A percentile compares a stretch with the other conserved stretches of the same genome.
Conservation (phyloP, 2,329 filamentous ascomycete genomes). For the Trichoderma brevicompactum region DNA sequence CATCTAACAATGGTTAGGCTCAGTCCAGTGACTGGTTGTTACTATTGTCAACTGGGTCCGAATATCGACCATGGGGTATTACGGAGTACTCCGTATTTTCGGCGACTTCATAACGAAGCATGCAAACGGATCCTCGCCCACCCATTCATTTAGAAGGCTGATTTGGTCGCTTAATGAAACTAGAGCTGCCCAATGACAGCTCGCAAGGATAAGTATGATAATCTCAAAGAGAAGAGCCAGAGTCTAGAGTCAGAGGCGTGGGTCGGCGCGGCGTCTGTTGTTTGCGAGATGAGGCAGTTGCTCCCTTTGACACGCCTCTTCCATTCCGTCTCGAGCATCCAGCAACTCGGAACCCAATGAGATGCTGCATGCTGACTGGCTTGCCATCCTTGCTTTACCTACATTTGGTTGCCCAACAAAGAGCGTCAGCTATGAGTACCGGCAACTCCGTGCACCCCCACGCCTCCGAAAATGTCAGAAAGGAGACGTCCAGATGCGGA, state of each 20-base stretch:
- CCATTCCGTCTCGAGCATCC: background rate
- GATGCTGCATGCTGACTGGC: slow-evolving; percentile 13
- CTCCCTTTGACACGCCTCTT: background rate
- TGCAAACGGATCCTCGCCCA: slow-evolving; percentile 14
- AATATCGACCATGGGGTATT: slow-evolving; percentile 6
- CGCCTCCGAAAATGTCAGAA: slow-evolving; percentile 15
- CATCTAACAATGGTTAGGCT: slow-evolving; percentile 27
- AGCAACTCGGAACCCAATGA: slow-evolving; percentile 12
- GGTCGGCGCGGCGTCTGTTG: background rate
- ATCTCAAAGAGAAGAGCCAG: background rate
- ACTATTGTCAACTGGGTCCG: slow-evolving; percentile 29
- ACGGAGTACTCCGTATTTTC: slow-evolving; percentile 21
- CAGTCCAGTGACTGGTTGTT: slow-evolving; percentile 17
- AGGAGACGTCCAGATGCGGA: slow-evolving; percentile 9
- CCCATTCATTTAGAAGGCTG: slow-evolving; percentile 14
- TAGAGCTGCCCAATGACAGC: slow-evolving; percentile 1
- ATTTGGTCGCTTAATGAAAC: slow-evolving; percentile 24
- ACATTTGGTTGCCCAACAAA: slow-evolving; percentile 1
- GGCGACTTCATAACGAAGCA: slow-evolving; percentile 10
- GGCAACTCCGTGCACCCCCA: slow-evolving; percentile 30
- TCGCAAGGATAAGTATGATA: background rate
- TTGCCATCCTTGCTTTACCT: slow-evolving; percentile 4
- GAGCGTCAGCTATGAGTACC: slow-evolving; percentile 19
- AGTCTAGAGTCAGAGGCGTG: background rate
- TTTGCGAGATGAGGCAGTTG: background rate